These are phyloP conservation scores for Cutaneotrichosporon cyanovorans DNA, from an alignment of 1,284 basidiomycete species.

Conservation along the genomic window DNA sequence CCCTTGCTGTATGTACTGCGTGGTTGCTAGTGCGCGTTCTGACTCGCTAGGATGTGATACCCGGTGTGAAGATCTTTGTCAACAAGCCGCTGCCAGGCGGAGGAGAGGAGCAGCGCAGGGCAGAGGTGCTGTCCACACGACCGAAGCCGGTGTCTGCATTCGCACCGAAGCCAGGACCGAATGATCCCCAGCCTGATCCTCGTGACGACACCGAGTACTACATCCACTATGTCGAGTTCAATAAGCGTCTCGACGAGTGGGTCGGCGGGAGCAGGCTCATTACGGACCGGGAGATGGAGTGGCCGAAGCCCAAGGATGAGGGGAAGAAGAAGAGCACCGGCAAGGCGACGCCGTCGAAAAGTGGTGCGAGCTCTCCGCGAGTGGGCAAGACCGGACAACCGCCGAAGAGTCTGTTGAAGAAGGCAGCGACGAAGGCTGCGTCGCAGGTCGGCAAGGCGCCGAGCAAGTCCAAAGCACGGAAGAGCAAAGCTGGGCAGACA, in stretches of 20 bases:
- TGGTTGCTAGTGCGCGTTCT: conserved; percentile 7
- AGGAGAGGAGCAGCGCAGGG: conserved; percentile 74
- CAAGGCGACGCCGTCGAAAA: conserved; percentile 40
- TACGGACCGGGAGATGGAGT: conserved; percentile 79
- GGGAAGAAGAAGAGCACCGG: conserved; percentile 41
- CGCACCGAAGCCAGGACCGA: conserved; percentile 55
- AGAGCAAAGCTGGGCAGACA: conserved; percentile 29
- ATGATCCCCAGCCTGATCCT: conserved; percentile 37
- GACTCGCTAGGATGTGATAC: conserved; percentile 70
- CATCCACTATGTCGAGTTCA: conserved; percentile 95
- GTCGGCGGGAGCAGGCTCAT: conserved; percentile 82
- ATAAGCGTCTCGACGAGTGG: conserved; percentile 98
- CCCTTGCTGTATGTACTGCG: conserved; percentile 56
- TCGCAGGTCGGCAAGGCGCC: conserved; percentile 41
- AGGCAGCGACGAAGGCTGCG: conserved; percentile 64
- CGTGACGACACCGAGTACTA: conserved; percentile 82
- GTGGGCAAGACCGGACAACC: conserved; percentile 12
- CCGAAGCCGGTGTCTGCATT: conserved; percentile 58
- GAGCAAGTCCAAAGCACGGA: conserved; percentile 32
- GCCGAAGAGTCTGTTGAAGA: conserved; percentile 56
- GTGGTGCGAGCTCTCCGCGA: conserved; percentile 20
- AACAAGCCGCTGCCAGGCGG: conserved; percentile 66
- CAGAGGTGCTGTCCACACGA: conserved; percentile 86
- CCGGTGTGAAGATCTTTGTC: conserved; percentile 90
- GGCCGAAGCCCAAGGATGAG: conserved; percentile 56